These are phyloP conservation scores for Fusarium secorum DNA, from an alignment of 2,329 filamentous ascomycete species.

Conservation along the genomic window DNA sequence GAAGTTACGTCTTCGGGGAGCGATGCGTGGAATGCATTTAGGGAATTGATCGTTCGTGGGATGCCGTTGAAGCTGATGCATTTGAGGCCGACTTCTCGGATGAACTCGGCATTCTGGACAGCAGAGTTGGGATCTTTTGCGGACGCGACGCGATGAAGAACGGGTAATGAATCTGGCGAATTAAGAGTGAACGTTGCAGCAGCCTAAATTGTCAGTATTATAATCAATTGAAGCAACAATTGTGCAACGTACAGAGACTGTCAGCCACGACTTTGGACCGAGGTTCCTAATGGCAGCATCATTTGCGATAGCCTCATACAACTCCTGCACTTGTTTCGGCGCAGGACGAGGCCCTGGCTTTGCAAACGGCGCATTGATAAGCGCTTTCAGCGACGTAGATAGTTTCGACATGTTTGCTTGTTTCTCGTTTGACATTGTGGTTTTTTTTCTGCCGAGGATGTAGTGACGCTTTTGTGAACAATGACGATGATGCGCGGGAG, in stretches of 20 bases:
- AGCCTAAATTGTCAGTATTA: conserved; percentile 57
- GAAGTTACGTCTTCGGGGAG: conserved; percentile 65
- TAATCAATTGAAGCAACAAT: fast-evolving
- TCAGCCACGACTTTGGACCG: conserved; percentile 70
- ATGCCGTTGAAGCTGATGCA: conserved; percentile 85
- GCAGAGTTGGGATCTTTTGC: conserved; percentile 28
- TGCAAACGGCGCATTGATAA: conserved; percentile 75
- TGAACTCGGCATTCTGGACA: conserved; percentile 70
- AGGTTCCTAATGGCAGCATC: conserved; percentile 70
- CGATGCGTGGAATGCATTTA: conserved; percentile 72
- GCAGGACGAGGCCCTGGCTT: conserved; percentile 71
- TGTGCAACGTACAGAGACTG: conserved; percentile 62
- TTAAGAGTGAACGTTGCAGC: conserved; percentile 88
- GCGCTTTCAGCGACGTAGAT: conserved; percentile 72
- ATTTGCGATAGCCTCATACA: conserved; percentile 70
- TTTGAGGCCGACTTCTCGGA: conserved; percentile 78
- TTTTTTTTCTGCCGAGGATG: conserved; percentile 10
- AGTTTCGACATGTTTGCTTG: conserved; percentile 72
- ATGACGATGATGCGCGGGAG: conserved; percentile 22
- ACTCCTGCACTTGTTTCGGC: conserved; percentile 66
- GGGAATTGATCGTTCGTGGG: conserved; percentile 82
- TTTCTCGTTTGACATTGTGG: conserved; percentile 29
- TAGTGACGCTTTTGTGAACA: conserved; percentile 18
- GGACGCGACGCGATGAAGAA: conserved; percentile 64
- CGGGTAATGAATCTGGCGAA: conserved; percentile 76